These are phyloP conservation scores for Nicotiana otophora DNA, from an alignment of 257 asterid genomes.

Conservation along the genomic window DNA sequence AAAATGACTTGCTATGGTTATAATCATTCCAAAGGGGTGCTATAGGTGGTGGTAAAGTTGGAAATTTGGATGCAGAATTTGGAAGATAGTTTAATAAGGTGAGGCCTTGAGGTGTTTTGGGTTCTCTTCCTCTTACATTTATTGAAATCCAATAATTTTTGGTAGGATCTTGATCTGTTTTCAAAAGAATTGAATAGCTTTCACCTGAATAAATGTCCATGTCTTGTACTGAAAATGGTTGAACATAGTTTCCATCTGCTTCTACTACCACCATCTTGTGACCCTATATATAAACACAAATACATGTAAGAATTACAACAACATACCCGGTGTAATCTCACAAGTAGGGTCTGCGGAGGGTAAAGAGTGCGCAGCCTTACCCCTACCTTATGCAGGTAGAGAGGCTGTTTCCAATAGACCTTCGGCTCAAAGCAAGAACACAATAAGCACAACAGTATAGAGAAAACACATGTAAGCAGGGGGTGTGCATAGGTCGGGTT, in stretches of 20 bases:
- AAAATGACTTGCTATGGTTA: constrained; percentile 45
- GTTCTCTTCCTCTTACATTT: constrained; percentile 64
- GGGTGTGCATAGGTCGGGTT: no score
- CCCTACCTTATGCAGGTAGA: no score
- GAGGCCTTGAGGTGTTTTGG: constrained; percentile 66
- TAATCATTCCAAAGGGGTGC: constrained; percentile 70
- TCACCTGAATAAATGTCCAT: constrained; percentile 87
- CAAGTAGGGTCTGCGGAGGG: no score
- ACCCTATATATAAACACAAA: constrained; percentile 24
- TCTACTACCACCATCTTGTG: constrained; percentile 74
- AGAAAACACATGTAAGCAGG: no score
- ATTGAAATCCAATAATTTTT: constrained; percentile 61
- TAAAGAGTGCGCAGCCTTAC: no score
- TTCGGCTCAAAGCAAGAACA: no score
- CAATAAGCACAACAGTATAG: no score
- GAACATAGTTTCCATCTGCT: constrained; percentile 76
- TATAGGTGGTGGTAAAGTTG: constrained; percentile 44
- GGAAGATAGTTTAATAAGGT: constrained; percentile 58
- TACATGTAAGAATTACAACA: background rate
- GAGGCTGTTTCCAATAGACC: no score
- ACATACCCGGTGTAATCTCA: no score
- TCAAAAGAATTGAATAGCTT: constrained; percentile 67
- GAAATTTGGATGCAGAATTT: constrained; percentile 34
- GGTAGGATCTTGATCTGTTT: constrained; percentile 51
- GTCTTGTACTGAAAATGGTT: constrained; percentile 53